Evolutionary conservation across 768 basidiomycete genomes (phyloP).

Genomic region (Solioccasus polychromus): DNA sequence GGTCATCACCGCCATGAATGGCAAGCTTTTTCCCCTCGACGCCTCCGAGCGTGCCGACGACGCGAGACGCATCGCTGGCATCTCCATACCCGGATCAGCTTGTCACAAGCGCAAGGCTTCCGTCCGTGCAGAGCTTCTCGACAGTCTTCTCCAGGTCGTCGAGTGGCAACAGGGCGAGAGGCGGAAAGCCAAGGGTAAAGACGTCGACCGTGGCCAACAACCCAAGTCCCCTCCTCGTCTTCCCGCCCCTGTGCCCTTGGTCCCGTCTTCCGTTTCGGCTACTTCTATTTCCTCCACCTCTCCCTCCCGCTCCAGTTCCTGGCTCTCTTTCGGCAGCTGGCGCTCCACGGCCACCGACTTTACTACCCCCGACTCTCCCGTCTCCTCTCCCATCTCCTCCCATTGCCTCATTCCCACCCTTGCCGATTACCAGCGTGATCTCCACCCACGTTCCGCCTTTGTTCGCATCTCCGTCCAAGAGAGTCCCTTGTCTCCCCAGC

Average conservation of each 20-base stretch:
- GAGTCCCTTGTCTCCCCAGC: constrained; percentile 31
- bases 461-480: constrained; percentile 37
- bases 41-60: constrained; percentile 31
- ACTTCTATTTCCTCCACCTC: constrained; percentile 26
- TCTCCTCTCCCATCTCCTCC: constrained; percentile 29
- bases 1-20: constrained; percentile 56
- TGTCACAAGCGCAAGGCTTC: constrained; percentile 20
- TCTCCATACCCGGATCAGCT: constrained; percentile 16
- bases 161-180: constrained; percentile 42
- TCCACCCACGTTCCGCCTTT: constrained; percentile 35
- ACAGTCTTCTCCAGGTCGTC: constrained; percentile 42
- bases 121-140: constrained; percentile 38
- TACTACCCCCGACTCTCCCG: constrained; percentile 33
- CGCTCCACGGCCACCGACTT: constrained; percentile 37
- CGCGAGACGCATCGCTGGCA: constrained; percentile 27
- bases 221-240: constrained; percentile 6
- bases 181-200: constrained; percentile 38
- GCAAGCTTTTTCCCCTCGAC: constrained; percentile 51
- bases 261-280: constrained; percentile 23
- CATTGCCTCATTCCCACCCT: constrained; percentile 29
- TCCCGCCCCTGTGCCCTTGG: constrained; percentile 17
- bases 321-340: constrained; percentile 43
- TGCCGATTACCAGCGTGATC: constrained; percentile 31
- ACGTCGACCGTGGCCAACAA: constrained; percentile 32
- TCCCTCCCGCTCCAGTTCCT: constrained; percentile 38